Percentiles rank a stretch among this genome's conserved stretches.
These are phyloP conservation scores for Adenanthera pavonina DNA, from an alignment of 306 rosid species.

Conservation along the genomic window DNA sequence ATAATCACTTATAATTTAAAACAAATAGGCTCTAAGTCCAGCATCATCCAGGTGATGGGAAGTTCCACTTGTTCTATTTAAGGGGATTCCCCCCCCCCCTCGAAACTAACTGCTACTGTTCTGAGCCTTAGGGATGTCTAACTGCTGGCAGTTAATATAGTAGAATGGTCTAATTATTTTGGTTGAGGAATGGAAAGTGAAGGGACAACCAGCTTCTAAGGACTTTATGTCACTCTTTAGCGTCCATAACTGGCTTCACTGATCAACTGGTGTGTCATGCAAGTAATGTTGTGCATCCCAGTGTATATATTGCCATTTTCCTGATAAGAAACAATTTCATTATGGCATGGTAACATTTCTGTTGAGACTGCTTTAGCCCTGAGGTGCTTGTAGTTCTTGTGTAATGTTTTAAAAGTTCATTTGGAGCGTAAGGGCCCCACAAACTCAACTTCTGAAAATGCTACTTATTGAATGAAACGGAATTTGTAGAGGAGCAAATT, in stretches of 20 bases:
- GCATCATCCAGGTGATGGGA: not conserved
- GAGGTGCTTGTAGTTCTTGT: not conserved
- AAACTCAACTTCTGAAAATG: not conserved
- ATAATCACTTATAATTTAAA: too few relatives aligned
- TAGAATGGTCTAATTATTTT: not conserved
- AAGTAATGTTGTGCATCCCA: not conserved
- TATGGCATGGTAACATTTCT: constrained; percentile 11
- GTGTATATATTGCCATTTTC: not conserved
- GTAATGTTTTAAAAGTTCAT: not conserved
- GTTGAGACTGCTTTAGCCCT: not conserved
- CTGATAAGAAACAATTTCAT: not conserved
- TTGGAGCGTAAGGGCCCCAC: not conserved
- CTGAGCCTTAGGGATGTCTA: not conserved
- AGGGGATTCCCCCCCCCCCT: not conserved
- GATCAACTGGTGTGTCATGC: not conserved
- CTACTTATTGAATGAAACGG: not conserved
- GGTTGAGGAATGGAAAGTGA: not conserved
- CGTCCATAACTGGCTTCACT: not conserved
- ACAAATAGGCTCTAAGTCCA: too few relatives aligned
- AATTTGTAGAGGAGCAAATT: not conserved
- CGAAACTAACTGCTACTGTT: not conserved
- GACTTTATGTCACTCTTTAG: not conserved
- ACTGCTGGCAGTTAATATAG: not conserved
- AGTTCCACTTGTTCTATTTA: not conserved
- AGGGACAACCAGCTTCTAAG: not conserved